A percentile compares a stretch with the other conserved stretches of the same genome.
Conservation (phyloP, 306 rosid species). For the Benincasa hispida region DNA sequence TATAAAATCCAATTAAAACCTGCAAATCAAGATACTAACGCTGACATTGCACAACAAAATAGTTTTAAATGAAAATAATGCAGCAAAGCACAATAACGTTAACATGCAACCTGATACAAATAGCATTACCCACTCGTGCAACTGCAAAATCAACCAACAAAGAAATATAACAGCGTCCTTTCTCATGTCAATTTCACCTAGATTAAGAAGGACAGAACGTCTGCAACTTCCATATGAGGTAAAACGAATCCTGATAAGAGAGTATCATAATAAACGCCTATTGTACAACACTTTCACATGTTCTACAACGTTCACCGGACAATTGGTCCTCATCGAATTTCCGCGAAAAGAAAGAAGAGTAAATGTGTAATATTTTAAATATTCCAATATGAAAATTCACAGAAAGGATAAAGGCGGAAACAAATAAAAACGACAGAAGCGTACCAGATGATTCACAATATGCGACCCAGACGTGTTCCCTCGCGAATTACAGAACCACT, state of each 20-base stretch:
- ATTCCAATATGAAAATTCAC: background rate
- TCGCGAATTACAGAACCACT: constrained; percentile 96
- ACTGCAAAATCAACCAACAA: background rate
- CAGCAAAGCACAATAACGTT: background rate
- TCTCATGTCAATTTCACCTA: background rate
- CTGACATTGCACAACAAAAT: background rate
- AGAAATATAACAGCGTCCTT: background rate
- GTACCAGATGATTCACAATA: constrained; percentile 92
- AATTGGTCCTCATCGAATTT: background rate
- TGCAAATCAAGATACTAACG: background rate
- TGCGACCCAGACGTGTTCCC: constrained; percentile 99
- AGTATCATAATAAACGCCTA: background rate
- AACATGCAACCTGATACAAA: background rate
- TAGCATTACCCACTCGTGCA: background rate
- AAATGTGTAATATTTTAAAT: background rate
- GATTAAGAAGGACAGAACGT: background rate
- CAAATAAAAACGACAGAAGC: constrained; percentile 1
- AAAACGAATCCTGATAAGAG: background rate
- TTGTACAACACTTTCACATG: background rate
- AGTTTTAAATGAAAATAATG: background rate
- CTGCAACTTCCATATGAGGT: background rate
- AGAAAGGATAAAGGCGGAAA: background rate
- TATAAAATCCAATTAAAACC: background rate
- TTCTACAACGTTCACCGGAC: background rate
- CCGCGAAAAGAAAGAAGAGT: background rate